Evolutionary conservation across 2,329 filamentous ascomycete genomes (phyloP).

Genomic region (Aspergillus calidoustus): DNA sequence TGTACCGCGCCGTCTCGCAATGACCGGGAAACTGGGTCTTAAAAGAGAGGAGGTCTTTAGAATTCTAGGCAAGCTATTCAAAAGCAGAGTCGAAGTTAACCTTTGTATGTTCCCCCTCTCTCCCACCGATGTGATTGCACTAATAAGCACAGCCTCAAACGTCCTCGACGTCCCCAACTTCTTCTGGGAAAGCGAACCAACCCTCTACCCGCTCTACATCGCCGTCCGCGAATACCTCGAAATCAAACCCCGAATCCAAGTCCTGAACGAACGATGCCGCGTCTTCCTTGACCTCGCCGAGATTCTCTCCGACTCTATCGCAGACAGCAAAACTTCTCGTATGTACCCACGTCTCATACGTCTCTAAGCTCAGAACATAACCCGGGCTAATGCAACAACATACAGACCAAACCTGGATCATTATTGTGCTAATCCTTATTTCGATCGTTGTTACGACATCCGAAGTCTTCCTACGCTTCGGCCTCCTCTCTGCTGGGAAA

Average conservation of each 20-base stretch:
- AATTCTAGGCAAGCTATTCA: constrained; percentile 88
- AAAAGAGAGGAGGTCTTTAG: constrained; percentile 88
- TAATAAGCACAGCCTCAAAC: constrained; percentile 68
- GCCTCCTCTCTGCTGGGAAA: constrained; percentile 60
- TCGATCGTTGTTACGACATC: constrained; percentile 89
- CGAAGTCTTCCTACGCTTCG: constrained; percentile 86
- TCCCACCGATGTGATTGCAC: constrained; percentile 23
- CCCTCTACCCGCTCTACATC: constrained; percentile 88
- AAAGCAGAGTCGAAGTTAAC: constrained; percentile 94
- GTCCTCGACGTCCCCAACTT: constrained; percentile 96
- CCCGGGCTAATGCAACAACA: constrained; percentile 7
- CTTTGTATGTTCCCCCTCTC: constrained; percentile 70
- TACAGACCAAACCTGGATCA: constrained; percentile 87
- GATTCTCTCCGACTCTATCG: constrained; percentile 89
- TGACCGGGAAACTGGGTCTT: constrained; percentile 91
- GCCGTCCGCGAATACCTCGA: constrained; percentile 97
- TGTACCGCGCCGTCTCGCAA: constrained; percentile 83
- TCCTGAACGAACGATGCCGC: constrained; percentile 93
- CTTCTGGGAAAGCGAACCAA: constrained; percentile 98
- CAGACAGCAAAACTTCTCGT: constrained; percentile 91
- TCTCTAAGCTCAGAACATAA: constrained; percentile 55
- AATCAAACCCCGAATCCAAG: constrained; percentile 93
- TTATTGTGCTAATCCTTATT: constrained; percentile 89
- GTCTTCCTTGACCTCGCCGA: constrained; percentile 97
- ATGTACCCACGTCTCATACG: constrained; percentile 27